Percentiles rank a stretch among this genome's conserved stretches.
phyloP scores from a whole-genome alignment of 148 eudicot species.

The Cornus kousa region DNA sequence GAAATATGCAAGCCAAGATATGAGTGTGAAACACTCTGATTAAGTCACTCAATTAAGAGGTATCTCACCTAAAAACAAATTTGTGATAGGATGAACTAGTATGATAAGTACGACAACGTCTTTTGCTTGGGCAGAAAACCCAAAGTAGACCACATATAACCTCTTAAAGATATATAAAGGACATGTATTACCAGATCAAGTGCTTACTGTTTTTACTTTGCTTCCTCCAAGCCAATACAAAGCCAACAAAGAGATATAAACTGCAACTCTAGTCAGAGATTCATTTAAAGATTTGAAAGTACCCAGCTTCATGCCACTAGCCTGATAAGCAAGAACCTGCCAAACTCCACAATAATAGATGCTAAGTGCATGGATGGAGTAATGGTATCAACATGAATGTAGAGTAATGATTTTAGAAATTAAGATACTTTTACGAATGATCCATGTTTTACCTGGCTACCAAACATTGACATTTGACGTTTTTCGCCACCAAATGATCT shows the following conservation, averaged over 20 bases:
- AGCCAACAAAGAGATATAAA: conserved; percentile 82
- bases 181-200: conserved; percentile 2
- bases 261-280: conserved; percentile 84
- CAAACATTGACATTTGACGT: conserved; percentile 89
- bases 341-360: conserved; percentile 17
- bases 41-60: neutral
- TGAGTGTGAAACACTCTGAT: neutral
- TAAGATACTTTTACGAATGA: neutral
- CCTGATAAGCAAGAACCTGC: conserved; percentile 78
- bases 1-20: neutral
- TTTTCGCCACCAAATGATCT: conserved; percentile 97
- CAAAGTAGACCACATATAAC: neutral
- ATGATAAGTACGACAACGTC: neutral
- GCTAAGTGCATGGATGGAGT: conserved; percentile 1
- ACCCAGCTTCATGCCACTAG: conserved; percentile 87
- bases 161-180: neutral
- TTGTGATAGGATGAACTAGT: neutral
- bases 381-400: neutral
- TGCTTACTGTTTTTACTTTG: conserved; percentile 92
- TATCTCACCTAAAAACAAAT: neutral
- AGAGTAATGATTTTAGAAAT: neutral
- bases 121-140: conserved; percentile 2
- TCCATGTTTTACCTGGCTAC: conserved; percentile 58
- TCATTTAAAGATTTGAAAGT: conserved; percentile 81
- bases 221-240: conserved; percentile 88